Conservation (phyloP, 2,329 filamentous ascomycete species). For the Botrytis byssoidea region DNA sequence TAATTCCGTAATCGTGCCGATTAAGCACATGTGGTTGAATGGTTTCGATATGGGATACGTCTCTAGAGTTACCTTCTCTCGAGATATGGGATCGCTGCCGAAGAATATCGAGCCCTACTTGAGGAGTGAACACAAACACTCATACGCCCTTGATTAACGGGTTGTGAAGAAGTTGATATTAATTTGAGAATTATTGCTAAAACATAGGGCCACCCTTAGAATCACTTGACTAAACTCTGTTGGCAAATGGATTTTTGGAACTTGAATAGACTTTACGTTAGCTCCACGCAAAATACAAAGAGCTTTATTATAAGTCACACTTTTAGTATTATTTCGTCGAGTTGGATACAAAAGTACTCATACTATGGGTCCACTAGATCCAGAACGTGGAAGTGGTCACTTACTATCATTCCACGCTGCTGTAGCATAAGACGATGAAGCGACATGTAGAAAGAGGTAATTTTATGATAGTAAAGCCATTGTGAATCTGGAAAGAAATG, state of each 20-base stretch:
- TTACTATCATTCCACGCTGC: not conserved
- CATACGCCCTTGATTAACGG: fast-evolving
- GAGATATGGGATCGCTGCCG: not conserved
- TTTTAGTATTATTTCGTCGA: not conserved
- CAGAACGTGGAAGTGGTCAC: not conserved
- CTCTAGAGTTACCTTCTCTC: not conserved
- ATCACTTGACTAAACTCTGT: not conserved
- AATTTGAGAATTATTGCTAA: not conserved
- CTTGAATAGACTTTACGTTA: not conserved
- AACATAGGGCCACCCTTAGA: not conserved
- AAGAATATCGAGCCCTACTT: not conserved
- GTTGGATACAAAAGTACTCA: not conserved
- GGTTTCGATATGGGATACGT: too few relatives aligned
- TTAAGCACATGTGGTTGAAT: not conserved
- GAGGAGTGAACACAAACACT: not conserved
- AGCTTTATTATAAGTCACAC: not conserved
- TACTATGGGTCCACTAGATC: not conserved
- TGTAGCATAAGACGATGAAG: not conserved
- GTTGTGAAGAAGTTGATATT: not conserved
- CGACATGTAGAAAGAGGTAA: not conserved
- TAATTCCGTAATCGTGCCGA: not conserved
- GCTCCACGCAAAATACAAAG: not conserved
- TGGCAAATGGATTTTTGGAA: not conserved
- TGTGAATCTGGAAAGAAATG: not conserved
- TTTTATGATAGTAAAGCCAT: not conserved